Percentiles rank a stretch among this genome's conserved stretches.
These are phyloP conservation scores for Thelonectria blattea DNA, from an alignment of 2,329 filamentous ascomycete genomes.

Conservation along the genomic window DNA sequence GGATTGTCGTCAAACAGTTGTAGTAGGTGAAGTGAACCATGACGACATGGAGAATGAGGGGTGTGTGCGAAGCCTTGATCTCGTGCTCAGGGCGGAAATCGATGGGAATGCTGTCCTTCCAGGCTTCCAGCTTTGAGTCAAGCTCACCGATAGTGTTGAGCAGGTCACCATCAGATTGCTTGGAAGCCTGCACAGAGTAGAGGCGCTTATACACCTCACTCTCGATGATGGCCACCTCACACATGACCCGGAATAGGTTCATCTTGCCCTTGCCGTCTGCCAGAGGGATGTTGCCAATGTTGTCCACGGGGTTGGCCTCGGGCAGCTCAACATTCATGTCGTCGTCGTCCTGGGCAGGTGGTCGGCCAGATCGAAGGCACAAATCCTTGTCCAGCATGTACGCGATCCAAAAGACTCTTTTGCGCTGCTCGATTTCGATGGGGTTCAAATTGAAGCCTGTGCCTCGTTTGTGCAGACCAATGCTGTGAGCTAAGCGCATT, in stretches of 20 bases:
- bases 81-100: slow-evolving; percentile 98
- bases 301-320: slow-evolving; percentile 87
- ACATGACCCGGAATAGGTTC: slow-evolving; percentile 94
- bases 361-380: slow-evolving; percentile 64
- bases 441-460: slow-evolving; percentile 92
- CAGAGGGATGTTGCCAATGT: slow-evolving; percentile 92
- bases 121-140: slow-evolving; percentile 86
- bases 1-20: slow-evolving; percentile 96
- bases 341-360: slow-evolving; percentile 67
- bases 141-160: slow-evolving; percentile 95
- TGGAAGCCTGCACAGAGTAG: slow-evolving; percentile 90
- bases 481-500: slow-evolving; percentile 88
- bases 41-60: slow-evolving; percentile 91
- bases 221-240: slow-evolving; percentile 88
- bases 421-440: slow-evolving; percentile 89
- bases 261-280: slow-evolving; percentile 89
- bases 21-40: slow-evolving; percentile 97
- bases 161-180: slow-evolving; percentile 89
- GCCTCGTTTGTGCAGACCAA: slow-evolving; percentile 92
- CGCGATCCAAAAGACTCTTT: slow-evolving; percentile 69
- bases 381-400: slow-evolving; percentile 71
- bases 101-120: slow-evolving; percentile 94
- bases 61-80: slow-evolving; percentile 90
- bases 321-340: slow-evolving; percentile 96
- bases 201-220: slow-evolving; percentile 92